Evolutionary conservation across 2,329 filamentous ascomycete species (phyloP).

Genomic region (Hypoxylon sp.): DNA sequence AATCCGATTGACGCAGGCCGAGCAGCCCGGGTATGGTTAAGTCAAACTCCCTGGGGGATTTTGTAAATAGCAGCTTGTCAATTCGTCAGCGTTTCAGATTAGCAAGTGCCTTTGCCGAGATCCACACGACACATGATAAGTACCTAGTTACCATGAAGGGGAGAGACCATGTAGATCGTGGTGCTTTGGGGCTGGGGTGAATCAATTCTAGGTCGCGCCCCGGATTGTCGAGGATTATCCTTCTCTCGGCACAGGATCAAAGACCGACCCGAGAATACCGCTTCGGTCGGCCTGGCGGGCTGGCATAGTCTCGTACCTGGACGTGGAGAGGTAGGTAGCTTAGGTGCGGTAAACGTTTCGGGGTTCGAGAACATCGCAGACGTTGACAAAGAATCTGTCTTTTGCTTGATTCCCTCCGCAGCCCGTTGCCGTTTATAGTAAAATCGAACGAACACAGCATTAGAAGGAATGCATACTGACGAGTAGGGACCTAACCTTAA

Average conservation of each 20-base stretch:
- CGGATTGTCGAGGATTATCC: not conserved
- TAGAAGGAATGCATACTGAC: slow-evolving; percentile 31
- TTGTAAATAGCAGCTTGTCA: slow-evolving; percentile 36
- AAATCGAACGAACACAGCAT: slow-evolving; percentile 33
- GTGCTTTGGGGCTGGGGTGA: not conserved
- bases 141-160: slow-evolving; percentile 1
- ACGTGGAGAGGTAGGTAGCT: too few relatives aligned
- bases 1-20: slow-evolving; percentile 16
- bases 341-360: slow-evolving; percentile 3
- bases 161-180: slow-evolving; percentile 3
- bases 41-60: slow-evolving; percentile 11
- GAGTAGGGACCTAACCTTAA: slow-evolving; percentile 27
- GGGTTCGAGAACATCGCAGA: slow-evolving; percentile 7
- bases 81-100: slow-evolving; percentile 31
- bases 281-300: not conserved
- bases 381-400: not conserved
- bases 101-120: slow-evolving; percentile 5
- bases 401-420: slow-evolving; percentile 4
- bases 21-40: slow-evolving; percentile 6
- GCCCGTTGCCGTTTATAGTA: slow-evolving; percentile 33
- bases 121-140: slow-evolving; percentile 8
- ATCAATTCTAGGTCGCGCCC: not conserved
- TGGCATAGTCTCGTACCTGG: too few relatives aligned
- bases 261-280: not conserved
- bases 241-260: slow-evolving; percentile 18